phyloP scores from a whole-genome alignment of 192 early-diverging fungal species.

The Polychytrium aggregatum region DNA sequence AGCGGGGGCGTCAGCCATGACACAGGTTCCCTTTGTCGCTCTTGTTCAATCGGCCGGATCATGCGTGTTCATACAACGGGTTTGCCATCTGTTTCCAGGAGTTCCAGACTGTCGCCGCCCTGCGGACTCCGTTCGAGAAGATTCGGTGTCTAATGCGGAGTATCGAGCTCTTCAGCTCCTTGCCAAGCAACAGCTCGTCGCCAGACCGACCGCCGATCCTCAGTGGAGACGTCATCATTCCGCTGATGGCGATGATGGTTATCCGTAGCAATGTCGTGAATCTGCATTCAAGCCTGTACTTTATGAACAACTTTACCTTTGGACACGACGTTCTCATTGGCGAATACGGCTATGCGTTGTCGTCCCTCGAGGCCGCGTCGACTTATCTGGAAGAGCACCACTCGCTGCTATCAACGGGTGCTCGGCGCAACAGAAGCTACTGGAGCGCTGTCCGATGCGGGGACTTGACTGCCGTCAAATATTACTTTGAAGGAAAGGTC shows the following conservation, averaged over 20 bases:
- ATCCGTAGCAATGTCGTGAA: slow-evolving; percentile 23
- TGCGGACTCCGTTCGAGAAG: slow-evolving; percentile 27
- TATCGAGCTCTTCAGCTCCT: slow-evolving; percentile 12
- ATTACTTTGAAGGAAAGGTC: no score
- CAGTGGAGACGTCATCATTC: slow-evolving; percentile 19
- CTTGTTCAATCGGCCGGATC: background rate
- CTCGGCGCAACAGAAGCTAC: slow-evolving; percentile 2
- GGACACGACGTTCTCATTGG: slow-evolving; percentile 20
- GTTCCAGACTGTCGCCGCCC: slow-evolving; percentile 11
- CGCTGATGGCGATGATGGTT: slow-evolving; percentile 17
- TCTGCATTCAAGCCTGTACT: slow-evolving; percentile 18
- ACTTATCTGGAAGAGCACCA: slow-evolving; percentile 6
- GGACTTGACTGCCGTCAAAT: slow-evolving; percentile 1
- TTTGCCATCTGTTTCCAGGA: no score
- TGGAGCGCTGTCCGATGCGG: slow-evolving; percentile 2
- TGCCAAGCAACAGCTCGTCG: background rate
- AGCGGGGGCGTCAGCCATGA: no score
- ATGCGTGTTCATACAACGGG: no score
- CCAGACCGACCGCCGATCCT: slow-evolving; percentile 2
- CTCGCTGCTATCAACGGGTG: background rate
- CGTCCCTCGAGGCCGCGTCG: slow-evolving; percentile 18
- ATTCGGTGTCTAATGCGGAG: slow-evolving; percentile 19
- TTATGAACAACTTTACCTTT: slow-evolving; percentile 24
- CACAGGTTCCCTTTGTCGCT: no score
- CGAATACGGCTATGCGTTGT: slow-evolving; percentile 17